Evolutionary conservation across 768 basidiomycete genomes (phyloP).

Genomic region (Suillus plorans): DNA sequence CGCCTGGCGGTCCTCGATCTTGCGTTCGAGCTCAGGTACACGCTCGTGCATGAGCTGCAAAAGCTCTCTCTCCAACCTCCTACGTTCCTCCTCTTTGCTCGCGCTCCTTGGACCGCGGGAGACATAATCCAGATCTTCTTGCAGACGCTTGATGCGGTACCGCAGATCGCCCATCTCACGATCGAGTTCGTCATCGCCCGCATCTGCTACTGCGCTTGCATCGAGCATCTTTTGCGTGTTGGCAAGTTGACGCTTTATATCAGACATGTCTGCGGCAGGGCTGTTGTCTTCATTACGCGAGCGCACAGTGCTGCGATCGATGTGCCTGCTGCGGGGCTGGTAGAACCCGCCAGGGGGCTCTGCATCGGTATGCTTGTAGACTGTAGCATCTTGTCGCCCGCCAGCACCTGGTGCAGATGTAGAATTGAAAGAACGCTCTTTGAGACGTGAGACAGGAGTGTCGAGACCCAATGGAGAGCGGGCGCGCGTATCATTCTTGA

Average conservation of each 20-base stretch:
- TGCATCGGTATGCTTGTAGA: slow-evolving; percentile 80
- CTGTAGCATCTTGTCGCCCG: slow-evolving; percentile 81
- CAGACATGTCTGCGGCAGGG: slow-evolving; percentile 68
- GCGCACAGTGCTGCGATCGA: slow-evolving; percentile 82
- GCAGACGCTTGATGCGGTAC: slow-evolving; percentile 81
- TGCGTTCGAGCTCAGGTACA: slow-evolving; percentile 86
- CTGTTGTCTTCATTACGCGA: slow-evolving; percentile 66
- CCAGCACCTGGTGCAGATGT: slow-evolving; percentile 52
- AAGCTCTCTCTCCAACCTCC: slow-evolving; percentile 86
- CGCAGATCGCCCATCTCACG: slow-evolving; percentile 85
- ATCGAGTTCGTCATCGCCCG: slow-evolving; percentile 89
- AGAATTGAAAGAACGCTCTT: slow-evolving; percentile 70
- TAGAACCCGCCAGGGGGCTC: slow-evolving; percentile 67
- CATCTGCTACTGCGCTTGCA: slow-evolving; percentile 62
- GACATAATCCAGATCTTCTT: slow-evolving; percentile 90
- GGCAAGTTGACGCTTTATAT: slow-evolving; percentile 81
- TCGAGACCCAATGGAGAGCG: slow-evolving; percentile 58
- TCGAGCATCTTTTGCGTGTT: slow-evolving; percentile 83
- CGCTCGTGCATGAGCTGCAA: slow-evolving; percentile 85
- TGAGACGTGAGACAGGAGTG: slow-evolving; percentile 56
- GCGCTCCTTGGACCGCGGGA: slow-evolving; percentile 69
- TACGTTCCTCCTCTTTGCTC: slow-evolving; percentile 80
- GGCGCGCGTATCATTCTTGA: slow-evolving; percentile 82
- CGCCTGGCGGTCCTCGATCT: slow-evolving; percentile 76
- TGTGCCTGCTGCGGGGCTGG: slow-evolving; percentile 76